Conservation (phyloP, 2,329 filamentous ascomycete genomes). For the Sclerotinia minor region DNA sequence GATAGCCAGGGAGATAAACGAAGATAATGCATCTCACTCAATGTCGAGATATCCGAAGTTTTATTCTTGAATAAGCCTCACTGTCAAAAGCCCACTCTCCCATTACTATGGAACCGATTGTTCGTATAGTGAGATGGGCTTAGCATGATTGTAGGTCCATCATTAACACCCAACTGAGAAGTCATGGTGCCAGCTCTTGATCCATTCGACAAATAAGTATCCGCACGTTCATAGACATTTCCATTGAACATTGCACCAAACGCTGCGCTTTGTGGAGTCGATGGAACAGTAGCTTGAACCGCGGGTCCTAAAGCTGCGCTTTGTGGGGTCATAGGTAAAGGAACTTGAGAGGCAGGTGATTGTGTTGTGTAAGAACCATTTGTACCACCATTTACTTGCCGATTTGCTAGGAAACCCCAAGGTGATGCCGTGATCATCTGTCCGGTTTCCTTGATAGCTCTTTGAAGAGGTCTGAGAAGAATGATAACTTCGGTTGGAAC, state of each 20-base stretch:
- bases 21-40: constrained; percentile 1
- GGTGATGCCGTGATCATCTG: constrained; percentile 68
- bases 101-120: constrained; percentile 36
- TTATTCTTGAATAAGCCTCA: background rate
- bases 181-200: constrained; percentile 42
- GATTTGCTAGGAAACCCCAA: constrained; percentile 54
- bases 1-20: background rate
- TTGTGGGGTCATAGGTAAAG: constrained; percentile 80
- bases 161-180: constrained; percentile 34
- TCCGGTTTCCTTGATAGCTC: constrained; percentile 76
- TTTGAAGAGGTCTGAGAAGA: constrained; percentile 78
- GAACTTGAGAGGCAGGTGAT: constrained; percentile 51
- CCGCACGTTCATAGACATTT: constrained; percentile 41
- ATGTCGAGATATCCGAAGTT: background rate
- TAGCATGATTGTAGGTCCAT: constrained; percentile 36
- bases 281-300: constrained; percentile 84
- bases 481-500: constrained; percentile 67
- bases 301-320: constrained; percentile 87
- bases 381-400: constrained; percentile 31
- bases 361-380: constrained; percentile 36
- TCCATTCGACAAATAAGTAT: constrained; percentile 37
- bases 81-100: constrained; percentile 35
- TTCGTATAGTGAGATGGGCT: constrained; percentile 36
- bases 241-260: constrained; percentile 40
- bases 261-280: constrained; percentile 51